phyloP scores from a whole-genome alignment of 805 yeast species.

The Brettanomyces naardenensis region DNA sequence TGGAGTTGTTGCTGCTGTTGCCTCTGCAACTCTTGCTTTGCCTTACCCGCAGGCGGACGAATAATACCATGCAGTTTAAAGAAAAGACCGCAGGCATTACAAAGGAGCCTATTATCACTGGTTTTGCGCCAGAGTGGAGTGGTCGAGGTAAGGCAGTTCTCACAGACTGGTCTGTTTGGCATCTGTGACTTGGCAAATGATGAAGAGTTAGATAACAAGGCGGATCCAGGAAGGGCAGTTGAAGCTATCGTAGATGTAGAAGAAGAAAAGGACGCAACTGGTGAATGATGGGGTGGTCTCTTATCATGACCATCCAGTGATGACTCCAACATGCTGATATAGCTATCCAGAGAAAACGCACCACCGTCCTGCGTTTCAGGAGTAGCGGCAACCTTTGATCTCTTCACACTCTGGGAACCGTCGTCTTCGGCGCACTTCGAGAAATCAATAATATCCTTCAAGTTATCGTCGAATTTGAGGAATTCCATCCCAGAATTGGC shows the following conservation, averaged over 20 bases:
- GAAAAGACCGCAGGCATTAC: slow-evolving; percentile 91
- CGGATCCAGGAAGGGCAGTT: slow-evolving; percentile 4
- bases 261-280: slow-evolving; percentile 8
- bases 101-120: slow-evolving; percentile 75
- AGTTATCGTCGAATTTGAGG: slow-evolving; percentile 23
- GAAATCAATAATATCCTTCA: slow-evolving; percentile 22
- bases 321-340: slow-evolving; percentile 27
- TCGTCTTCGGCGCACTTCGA: slow-evolving; percentile 17
- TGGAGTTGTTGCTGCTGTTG: slow-evolving; percentile 3
- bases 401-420: neutral
- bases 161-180: slow-evolving; percentile 43
- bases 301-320: slow-evolving; percentile 21
- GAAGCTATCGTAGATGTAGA: slow-evolving; percentile 10
- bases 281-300: slow-evolving; percentile 9
- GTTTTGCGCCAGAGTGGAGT: slow-evolving; percentile 90
- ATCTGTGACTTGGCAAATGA: slow-evolving; percentile 1
- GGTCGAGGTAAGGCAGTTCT: slow-evolving; percentile 84
- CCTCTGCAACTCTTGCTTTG: neutral
- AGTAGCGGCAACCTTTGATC: neutral
- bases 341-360: slow-evolving; percentile 18
- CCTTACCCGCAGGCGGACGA: slow-evolving; percentile 15
- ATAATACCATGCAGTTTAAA: slow-evolving; percentile 76
- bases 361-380: slow-evolving; percentile 2
- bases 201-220: slow-evolving; percentile 6
- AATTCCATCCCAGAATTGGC: slow-evolving; percentile 21